phyloP scores from a whole-genome alignment of 2,329 filamentous ascomycete genomes.

The Clonostachys rosea region DNA sequence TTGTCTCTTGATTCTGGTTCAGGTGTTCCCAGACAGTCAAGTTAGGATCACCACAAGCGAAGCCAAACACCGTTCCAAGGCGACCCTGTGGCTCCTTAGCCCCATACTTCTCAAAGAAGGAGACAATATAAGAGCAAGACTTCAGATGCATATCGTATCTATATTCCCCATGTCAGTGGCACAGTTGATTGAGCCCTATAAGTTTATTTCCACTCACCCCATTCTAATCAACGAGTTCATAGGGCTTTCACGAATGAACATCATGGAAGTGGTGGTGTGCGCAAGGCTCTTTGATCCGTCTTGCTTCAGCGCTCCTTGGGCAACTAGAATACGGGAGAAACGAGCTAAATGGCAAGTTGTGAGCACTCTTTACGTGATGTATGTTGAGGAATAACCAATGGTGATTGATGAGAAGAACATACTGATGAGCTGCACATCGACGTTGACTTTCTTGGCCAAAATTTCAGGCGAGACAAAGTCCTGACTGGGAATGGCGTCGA shows the following conservation, averaged over 20 bases:
- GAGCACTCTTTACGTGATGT: no score
- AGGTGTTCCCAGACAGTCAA: conserved; percentile 23
- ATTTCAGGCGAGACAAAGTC: conserved; percentile 16
- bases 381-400: neutral
- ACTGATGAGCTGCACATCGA: conserved; percentile 16
- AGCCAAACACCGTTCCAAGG: conserved; percentile 16
- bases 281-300: neutral
- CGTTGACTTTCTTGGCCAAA: conserved; percentile 16
- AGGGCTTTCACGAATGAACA: neutral
- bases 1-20: conserved; percentile 11
- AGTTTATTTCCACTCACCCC: neutral
- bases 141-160: conserved; percentile 17
- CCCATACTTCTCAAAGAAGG: conserved; percentile 23
- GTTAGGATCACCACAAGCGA: conserved; percentile 16
- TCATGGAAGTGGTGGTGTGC: neutral
- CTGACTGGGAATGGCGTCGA: conserved; percentile 19
- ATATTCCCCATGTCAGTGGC: neutral
- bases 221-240: neutral
- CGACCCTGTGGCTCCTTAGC: conserved; percentile 17
- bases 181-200: neutral
- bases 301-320: conserved; percentile 3
- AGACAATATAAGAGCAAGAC: conserved; percentile 13
- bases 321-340: conserved; percentile 1
- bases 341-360: conserved; percentile 1
- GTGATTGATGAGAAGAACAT: neutral